Evolutionary conservation across 2,329 filamentous ascomycete genomes (phyloP).

Genomic region (Taxawa tesnikishii): DNA sequence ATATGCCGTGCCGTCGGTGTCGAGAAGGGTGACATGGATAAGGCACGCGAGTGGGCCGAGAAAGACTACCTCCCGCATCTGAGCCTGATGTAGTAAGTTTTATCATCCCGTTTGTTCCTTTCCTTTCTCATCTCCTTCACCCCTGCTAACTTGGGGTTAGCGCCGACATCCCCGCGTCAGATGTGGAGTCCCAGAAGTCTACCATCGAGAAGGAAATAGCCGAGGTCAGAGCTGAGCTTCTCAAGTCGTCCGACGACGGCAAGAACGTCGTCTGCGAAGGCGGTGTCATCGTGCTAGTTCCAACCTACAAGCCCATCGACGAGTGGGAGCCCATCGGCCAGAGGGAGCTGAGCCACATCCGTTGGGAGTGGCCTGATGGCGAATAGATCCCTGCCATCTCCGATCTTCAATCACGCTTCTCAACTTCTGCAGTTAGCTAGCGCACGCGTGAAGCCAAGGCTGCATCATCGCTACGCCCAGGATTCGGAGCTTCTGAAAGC

Average conservation of each 20-base stretch:
- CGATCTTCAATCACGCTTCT: too few relatives aligned
- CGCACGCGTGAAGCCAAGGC: too few relatives aligned
- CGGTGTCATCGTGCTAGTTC: conserved; percentile 26
- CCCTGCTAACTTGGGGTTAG: conserved; percentile 5
- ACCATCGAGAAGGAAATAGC: conserved; percentile 11
- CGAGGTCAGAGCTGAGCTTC: conserved; percentile 13
- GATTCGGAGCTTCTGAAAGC: too few relatives aligned
- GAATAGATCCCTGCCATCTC: too few relatives aligned
- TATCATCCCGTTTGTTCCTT: neutral
- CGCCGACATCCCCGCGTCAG: conserved; percentile 8
- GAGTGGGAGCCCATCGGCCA: conserved; percentile 24
- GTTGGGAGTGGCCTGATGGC: conserved; percentile 8
- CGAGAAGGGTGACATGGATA: conserved; percentile 13
- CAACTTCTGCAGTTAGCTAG: too few relatives aligned
- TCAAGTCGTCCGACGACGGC: conserved; percentile 13
- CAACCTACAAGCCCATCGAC: conserved; percentile 22
- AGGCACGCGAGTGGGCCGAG: conserved; percentile 18
- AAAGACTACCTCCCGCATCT: conserved; percentile 25
- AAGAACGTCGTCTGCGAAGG: conserved; percentile 14
- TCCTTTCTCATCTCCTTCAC: neutral
- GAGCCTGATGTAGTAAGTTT: conserved; percentile 28
- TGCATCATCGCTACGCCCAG: too few relatives aligned
- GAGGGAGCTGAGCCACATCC: conserved; percentile 11
- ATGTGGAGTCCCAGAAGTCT: neutral
- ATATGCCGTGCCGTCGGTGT: conserved; percentile 17